These are phyloP conservation scores for Tulasnella sp. DNA, from an alignment of 768 basidiomycete species.

Conservation along the genomic window DNA sequence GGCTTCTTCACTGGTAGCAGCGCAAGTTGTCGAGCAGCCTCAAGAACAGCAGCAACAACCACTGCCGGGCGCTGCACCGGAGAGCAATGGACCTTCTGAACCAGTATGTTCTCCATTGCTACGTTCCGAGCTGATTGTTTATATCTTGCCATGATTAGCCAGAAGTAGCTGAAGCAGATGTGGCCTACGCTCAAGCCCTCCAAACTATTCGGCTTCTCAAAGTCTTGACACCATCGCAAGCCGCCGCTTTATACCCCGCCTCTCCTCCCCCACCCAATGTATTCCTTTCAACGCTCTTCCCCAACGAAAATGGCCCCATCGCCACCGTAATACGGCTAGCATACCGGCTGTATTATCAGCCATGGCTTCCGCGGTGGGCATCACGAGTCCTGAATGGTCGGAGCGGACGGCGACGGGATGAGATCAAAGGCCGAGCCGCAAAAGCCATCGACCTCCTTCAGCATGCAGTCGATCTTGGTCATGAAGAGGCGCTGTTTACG, in stretches of 20 bases:
- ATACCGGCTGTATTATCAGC: constrained; percentile 60
- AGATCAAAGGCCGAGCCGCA: constrained; percentile 64
- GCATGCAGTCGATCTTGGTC: constrained; percentile 75
- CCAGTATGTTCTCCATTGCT: neutral
- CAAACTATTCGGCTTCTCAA: constrained; percentile 16
- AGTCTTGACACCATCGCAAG: constrained; percentile 23
- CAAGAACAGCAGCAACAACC: neutral
- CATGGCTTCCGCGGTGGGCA: constrained; percentile 48
- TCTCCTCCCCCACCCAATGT: constrained; percentile 42
- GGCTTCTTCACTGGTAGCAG: constrained; percentile 1
- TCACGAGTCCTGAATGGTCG: constrained; percentile 39
- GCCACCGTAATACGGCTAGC: constrained; percentile 65
- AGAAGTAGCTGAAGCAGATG: constrained; percentile 11
- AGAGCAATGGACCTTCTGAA: neutral
- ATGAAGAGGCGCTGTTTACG: constrained; percentile 66
- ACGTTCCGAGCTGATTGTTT: neutral
- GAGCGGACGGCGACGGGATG: constrained; percentile 55
- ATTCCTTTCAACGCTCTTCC: constrained; percentile 61
- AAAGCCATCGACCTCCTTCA: constrained; percentile 78
- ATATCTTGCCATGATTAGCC: neutral
- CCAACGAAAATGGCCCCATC: constrained; percentile 63
- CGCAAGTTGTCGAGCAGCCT: neutral
- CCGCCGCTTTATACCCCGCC: constrained; percentile 4
- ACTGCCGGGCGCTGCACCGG: neutral
- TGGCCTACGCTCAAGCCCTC: constrained; percentile 16